phyloP scores from a whole-genome alignment of 495 filamentous ascomycete species.

The Melanomma pulvis-pyrius region DNA sequence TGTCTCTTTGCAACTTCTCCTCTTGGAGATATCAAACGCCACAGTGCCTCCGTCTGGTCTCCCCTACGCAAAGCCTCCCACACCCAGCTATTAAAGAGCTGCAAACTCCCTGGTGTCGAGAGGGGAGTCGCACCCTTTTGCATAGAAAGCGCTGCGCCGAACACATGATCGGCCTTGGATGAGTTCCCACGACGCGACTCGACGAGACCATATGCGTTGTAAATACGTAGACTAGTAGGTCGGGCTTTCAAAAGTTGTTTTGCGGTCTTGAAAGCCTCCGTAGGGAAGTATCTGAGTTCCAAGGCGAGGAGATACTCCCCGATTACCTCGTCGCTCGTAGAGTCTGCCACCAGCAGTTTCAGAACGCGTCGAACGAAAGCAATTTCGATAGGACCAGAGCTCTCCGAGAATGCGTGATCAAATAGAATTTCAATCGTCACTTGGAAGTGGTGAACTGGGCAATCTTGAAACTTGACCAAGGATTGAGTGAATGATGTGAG shows the following conservation, averaged over 20 bases:
- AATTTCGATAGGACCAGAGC: conserved; percentile 36
- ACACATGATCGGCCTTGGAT: conserved; percentile 63
- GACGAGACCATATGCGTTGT: conserved; percentile 76
- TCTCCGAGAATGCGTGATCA: conserved; percentile 14
- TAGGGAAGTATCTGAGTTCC: conserved; percentile 58
- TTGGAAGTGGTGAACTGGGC: conserved; percentile 27
- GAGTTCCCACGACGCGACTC: conserved; percentile 62
- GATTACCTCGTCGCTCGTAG: conserved; percentile 53
- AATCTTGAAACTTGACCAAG: conserved; percentile 5
- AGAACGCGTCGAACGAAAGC: conserved; percentile 60
- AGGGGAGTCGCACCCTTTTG: conserved; percentile 47
- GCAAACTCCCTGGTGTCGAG: conserved; percentile 50
- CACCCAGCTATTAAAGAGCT: conserved; percentile 71
- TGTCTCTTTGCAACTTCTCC: conserved; percentile 30
- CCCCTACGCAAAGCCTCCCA: conserved; percentile 65
- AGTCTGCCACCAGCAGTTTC: conserved; percentile 54
- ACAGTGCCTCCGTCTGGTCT: conserved; percentile 52
- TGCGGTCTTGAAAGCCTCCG: conserved; percentile 57
- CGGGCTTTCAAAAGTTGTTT: conserved; percentile 72
- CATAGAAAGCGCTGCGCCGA: conserved; percentile 66
- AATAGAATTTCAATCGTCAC: conserved; percentile 34
- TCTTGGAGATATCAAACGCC: conserved; percentile 52
- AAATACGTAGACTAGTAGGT: conserved; percentile 66
- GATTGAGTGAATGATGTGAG: not conserved
- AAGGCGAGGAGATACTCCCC: conserved; percentile 75